phyloP scores from a whole-genome alignment of 1,139 yeast species.

The Torulaspora pretoriensis region DNA sequence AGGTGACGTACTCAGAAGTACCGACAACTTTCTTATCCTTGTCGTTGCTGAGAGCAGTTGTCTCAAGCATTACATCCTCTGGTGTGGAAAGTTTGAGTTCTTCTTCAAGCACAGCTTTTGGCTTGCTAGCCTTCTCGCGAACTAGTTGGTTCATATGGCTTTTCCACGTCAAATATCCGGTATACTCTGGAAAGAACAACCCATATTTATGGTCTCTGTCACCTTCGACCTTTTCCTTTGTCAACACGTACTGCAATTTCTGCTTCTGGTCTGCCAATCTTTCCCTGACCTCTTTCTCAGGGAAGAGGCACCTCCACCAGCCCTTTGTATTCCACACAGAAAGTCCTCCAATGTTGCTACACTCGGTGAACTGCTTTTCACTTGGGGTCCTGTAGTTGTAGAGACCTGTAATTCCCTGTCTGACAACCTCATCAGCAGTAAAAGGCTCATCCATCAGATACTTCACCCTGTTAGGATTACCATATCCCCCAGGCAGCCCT shows the following conservation, averaged over 20 bases:
- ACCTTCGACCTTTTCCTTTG: constrained; percentile 48
- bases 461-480: constrained; percentile 19
- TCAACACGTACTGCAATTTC: constrained; percentile 37
- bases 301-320: constrained; percentile 84
- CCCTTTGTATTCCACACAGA: constrained; percentile 79
- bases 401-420: constrained; percentile 40
- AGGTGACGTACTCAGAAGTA: constrained; percentile 45
- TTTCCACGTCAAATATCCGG: constrained; percentile 66
- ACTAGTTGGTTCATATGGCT: constrained; percentile 45
- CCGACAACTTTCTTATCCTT: constrained; percentile 45
- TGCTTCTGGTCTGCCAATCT: constrained; percentile 24
- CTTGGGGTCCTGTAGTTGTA: constrained; percentile 63
- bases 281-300: constrained; percentile 46
- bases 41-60: constrained; percentile 13
- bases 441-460: constrained; percentile 18
- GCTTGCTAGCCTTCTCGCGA: constrained; percentile 31
- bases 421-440: constrained; percentile 17
- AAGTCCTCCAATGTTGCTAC: constrained; percentile 59
- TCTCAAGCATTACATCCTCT: constrained; percentile 30
- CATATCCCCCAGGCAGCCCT: constrained; percentile 25
- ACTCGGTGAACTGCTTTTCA: constrained; percentile 54
- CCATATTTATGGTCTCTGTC: constrained; percentile 41
- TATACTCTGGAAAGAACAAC: constrained; percentile 56
- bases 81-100: constrained; percentile 33
- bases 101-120: constrained; percentile 16